These are phyloP conservation scores for Globisporangium alternatum DNA, from an alignment of 352 stramenopile species.

Conservation along the genomic window DNA sequence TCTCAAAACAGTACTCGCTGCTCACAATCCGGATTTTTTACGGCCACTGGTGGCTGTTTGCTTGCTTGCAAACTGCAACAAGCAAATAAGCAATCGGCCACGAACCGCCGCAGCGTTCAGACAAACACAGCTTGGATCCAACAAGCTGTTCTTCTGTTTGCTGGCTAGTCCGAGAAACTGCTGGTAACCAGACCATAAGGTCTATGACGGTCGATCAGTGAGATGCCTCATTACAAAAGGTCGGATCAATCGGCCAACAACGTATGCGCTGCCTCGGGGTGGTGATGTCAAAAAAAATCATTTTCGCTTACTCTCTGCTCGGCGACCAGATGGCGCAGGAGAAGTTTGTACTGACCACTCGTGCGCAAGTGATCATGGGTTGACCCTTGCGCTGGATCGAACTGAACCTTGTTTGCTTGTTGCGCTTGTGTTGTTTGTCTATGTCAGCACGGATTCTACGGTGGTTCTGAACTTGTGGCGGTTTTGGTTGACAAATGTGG, in stretches of 20 bases:
- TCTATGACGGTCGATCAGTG: not conserved
- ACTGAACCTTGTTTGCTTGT: conserved; percentile 6
- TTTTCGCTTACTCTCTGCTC: not conserved
- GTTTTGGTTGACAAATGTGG: not conserved
- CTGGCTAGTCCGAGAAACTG: not conserved
- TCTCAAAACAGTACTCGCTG: too few species aligned
- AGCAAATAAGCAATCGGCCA: not conserved
- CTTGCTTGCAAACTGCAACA: not conserved
- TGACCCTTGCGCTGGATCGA: conserved; percentile 4
- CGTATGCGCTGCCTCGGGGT: not conserved
- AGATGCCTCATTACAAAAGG: not conserved
- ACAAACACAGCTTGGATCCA: not conserved
- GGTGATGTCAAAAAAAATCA: not conserved
- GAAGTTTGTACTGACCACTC: not conserved
- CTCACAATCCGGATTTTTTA: too few species aligned
- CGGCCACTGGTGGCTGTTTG: too few species aligned
- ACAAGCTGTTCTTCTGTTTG: conserved; percentile 8
- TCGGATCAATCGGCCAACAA: conserved; percentile 3
- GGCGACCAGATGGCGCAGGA: not conserved
- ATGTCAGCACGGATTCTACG: not conserved
- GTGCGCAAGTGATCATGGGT: not conserved
- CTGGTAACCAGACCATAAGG: conserved; percentile 1
- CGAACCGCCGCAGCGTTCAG: not conserved
- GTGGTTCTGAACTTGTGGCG: not conserved
- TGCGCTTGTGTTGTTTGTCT: not conserved